phyloP scores from a whole-genome alignment of 2,329 filamentous ascomycete genomes.

The Sarocladium oryzae region DNA sequence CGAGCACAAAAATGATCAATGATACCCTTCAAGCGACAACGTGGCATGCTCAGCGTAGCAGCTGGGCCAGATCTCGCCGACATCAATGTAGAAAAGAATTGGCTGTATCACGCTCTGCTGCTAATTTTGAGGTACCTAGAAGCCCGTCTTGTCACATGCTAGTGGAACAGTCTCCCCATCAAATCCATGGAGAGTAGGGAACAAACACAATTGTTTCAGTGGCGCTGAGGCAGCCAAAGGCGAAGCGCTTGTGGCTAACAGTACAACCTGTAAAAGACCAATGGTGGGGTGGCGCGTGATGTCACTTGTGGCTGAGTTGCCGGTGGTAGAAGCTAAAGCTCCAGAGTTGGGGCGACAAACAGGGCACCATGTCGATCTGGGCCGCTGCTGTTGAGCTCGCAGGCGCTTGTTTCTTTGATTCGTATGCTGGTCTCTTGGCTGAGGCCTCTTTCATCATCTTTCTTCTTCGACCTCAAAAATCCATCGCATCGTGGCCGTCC shows the following conservation, averaged over 20 bases:
- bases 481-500: background rate
- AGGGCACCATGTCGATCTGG: background rate
- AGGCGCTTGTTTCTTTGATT: slow-evolving; percentile 3
- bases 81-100: too few species aligned
- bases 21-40: slow-evolving; percentile 10
- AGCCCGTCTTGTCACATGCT: too few species aligned
- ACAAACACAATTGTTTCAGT: too few species aligned
- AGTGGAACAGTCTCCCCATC: background rate
- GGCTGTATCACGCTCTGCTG: too few species aligned
- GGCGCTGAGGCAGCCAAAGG: slow-evolving; percentile 5
- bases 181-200: too few species aligned
- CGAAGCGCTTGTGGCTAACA: background rate
- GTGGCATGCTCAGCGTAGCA: too few species aligned
- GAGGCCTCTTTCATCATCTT: too few species aligned
- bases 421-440: background rate
- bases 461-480: background rate
- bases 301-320: slow-evolving; percentile 8
- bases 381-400: background rate
- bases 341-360: slow-evolving; percentile 2
- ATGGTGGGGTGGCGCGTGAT: slow-evolving; percentile 9
- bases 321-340: slow-evolving; percentile 6
- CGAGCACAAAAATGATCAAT: background rate
- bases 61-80: background rate
- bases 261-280: background rate
- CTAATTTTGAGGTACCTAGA: too few species aligned